phyloP scores from a whole-genome alignment of 2,329 filamentous ascomycete species.

The Alternaria triticina region DNA sequence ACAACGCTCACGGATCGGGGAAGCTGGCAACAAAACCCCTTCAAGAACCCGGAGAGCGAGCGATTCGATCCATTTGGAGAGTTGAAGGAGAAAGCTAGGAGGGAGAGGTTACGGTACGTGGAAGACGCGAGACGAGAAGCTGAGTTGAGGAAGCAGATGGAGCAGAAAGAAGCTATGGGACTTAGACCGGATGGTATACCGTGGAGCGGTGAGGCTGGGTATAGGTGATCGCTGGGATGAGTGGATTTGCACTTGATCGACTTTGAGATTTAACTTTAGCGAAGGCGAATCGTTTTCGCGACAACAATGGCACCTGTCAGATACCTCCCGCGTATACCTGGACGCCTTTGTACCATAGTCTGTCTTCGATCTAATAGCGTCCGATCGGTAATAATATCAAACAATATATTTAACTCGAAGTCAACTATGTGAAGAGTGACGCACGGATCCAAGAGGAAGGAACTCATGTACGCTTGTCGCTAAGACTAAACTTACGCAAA shows the following conservation, averaged over 20 bases:
- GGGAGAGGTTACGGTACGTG: slow-evolving; percentile 34
- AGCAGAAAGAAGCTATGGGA: slow-evolving; percentile 39
- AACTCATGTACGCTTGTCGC: not conserved
- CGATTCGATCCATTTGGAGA: slow-evolving; percentile 49
- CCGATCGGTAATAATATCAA: not conserved
- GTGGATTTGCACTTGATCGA: not conserved
- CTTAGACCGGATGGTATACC: slow-evolving; percentile 22
- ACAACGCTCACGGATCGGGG: slow-evolving; percentile 46
- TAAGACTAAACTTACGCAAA: not conserved
- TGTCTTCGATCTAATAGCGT: not conserved
- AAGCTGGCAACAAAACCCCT: slow-evolving; percentile 44
- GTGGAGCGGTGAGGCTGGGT: slow-evolving; percentile 2
- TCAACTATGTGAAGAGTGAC: not conserved
- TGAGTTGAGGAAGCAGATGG: slow-evolving; percentile 17
- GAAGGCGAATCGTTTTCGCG: not conserved
- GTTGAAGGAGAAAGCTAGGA: slow-evolving; percentile 40
- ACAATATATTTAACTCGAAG: not conserved
- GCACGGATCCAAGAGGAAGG: accelerated
- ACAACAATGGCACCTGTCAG: not conserved
- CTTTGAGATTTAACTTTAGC: not conserved
- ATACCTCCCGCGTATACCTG: not conserved
- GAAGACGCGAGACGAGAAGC: slow-evolving; percentile 33
- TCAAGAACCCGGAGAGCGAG: slow-evolving; percentile 42
- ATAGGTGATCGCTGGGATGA: slow-evolving; percentile 1
- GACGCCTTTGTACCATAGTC: not conserved